These are phyloP conservation scores for Garcia nutans DNA, from an alignment of 345 rosid genomes.

Conservation along the genomic window DNA sequence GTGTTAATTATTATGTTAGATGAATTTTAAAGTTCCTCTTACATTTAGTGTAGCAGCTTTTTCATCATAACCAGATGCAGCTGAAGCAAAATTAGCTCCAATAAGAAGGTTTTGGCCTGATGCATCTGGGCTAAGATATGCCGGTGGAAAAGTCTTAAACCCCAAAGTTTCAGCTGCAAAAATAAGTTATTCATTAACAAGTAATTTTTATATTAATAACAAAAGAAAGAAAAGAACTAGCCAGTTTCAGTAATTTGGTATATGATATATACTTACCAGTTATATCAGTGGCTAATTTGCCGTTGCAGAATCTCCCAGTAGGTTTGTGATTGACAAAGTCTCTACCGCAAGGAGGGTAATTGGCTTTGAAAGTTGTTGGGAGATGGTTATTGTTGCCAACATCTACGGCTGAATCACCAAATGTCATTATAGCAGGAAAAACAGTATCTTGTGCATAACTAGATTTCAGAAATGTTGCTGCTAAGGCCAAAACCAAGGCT, in stretches of 20 bases:
- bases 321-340: constrained; percentile 64
- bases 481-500: constrained; percentile 3
- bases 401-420: constrained; percentile 90
- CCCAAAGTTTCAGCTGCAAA: constrained; percentile 81
- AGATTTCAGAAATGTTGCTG: not conserved
- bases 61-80: constrained; percentile 90
- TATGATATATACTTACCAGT: constrained; percentile 45
- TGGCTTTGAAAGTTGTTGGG: constrained; percentile 68
- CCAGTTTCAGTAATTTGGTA: not conserved
- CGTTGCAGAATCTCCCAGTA: constrained; percentile 94
- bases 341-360: constrained; percentile 92
- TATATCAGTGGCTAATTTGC: constrained; percentile 83
- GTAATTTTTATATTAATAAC: too few species aligned
- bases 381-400: constrained; percentile 93
- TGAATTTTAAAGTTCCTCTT: constrained; percentile 10
- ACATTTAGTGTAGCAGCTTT: constrained; percentile 63
- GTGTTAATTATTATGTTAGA: too few species aligned
- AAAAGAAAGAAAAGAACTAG: too few species aligned
- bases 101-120: constrained; percentile 87
- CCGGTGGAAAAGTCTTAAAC: constrained; percentile 68
- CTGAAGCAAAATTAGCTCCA: constrained; percentile 93
- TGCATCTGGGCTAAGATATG: constrained; percentile 86
- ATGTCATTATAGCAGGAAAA: constrained; percentile 69
- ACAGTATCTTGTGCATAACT: constrained; percentile 46
- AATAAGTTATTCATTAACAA: not conserved